Evolutionary conservation across 139 green algal species (phyloP).

Genomic region (Chlorella sp.): DNA sequence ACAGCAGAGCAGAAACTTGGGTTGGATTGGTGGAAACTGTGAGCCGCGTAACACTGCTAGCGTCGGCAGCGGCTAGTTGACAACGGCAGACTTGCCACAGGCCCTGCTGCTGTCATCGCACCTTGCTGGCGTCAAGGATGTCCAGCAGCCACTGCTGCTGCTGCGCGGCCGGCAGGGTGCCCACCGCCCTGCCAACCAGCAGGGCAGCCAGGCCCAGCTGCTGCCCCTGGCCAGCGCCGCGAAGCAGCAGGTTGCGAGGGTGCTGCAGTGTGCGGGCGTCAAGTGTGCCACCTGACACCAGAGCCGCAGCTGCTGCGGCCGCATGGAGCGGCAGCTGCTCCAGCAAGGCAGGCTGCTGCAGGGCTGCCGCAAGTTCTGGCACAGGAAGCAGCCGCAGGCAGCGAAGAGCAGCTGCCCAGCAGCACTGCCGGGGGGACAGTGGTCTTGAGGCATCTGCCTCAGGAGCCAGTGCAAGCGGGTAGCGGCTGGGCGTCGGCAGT

Average conservation of each 20-base stretch:
- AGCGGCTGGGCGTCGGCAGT: no score
- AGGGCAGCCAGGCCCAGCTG: neutral
- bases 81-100: no score
- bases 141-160: slow-evolving; percentile 19
- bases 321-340: neutral
- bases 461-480: no score
- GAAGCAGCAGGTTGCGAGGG: neutral
- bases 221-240: neutral
- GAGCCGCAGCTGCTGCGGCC: neutral
- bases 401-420: neutral
- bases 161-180: neutral
- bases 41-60: no score
- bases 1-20: neutral
- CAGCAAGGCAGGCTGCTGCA: neutral
- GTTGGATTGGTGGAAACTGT: no score
- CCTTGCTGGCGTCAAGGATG: slow-evolving; percentile 5
- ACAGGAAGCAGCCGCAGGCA: neutral
- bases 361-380: neutral
- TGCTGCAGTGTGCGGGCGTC: neutral
- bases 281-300: neutral
- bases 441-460: no score
- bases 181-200: neutral
- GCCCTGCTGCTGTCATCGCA: neutral
- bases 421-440: neutral
- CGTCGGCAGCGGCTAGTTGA: no score